phyloP scores from a whole-genome alignment of 441 rosid genomes.

The Syzygium malaccense region DNA sequence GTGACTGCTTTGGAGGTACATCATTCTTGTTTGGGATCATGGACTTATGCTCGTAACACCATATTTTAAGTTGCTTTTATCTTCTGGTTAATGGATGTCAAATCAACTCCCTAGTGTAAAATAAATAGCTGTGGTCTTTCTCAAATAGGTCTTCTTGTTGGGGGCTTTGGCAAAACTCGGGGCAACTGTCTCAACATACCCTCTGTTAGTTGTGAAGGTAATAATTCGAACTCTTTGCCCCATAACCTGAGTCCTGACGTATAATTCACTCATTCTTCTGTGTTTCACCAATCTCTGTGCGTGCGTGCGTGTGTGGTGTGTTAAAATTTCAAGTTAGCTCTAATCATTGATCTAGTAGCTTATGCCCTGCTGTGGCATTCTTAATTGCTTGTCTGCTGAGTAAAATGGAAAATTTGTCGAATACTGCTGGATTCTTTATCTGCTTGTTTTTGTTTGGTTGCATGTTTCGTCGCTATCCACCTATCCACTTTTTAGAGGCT shows the following conservation, averaged over 20 bases:
- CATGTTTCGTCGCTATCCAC: not conserved
- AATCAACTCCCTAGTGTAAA: not conserved
- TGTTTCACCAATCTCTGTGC: not conserved
- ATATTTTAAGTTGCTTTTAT: not conserved
- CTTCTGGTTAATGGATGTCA: not conserved
- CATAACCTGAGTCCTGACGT: not conserved
- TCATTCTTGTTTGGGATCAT: not conserved
- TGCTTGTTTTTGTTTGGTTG: not conserved
- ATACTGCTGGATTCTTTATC: not conserved
- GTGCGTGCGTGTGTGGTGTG: not conserved
- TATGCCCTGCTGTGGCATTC: not conserved
- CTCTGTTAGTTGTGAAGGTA: slow-evolving; percentile 72
- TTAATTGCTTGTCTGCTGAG: not conserved
- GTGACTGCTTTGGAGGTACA: slow-evolving; percentile 56
- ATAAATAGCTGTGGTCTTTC: not conserved
- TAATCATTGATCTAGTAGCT: not conserved
- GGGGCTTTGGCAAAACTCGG: slow-evolving; percentile 71
- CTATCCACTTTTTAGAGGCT: not conserved
- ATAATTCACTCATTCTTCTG: not conserved
- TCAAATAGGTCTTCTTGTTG: slow-evolving; percentile 43
- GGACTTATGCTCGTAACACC: not conserved
- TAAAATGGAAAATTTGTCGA: not conserved
- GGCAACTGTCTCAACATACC: slow-evolving; percentile 64
- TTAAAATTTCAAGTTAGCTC: not conserved
- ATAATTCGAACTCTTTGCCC: not conserved